Base-by-base conservation (phyloP, 202 grass and related monocot genomes). In the Panicum virgatum region DNA sequence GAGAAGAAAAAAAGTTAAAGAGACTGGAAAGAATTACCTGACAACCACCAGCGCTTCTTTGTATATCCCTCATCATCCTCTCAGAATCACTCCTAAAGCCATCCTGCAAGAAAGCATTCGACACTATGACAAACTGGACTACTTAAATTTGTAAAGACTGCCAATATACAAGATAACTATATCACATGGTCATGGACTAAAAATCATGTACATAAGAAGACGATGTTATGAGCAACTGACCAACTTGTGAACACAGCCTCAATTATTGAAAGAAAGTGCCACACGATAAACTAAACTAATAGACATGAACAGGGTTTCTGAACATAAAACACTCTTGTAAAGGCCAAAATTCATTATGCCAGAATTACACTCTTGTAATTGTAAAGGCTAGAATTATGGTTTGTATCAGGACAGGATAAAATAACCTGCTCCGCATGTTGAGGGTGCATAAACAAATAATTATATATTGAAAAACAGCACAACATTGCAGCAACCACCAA, bases 61-160 rank as follows among this genome's bases (percentile, higher is more conserved):
- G 93, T 79, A 99, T 90, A 68, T 99, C 96, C 78, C 81, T 99
- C 96, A 96, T 96, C 18, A 98, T 95, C 70, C 87, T 95, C 82
- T 96, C 92, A 39, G 96, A 98, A 82, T 98, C 96, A 83, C 85
- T 62, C 77, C 82, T 95, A 88, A 96, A 98, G n/a, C 96, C 96
- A 68, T 96, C 96, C 92, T 98, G 84, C 53, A 90, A 86, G 51
- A 84, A 86, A 23, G 14, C n/a, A 84, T 37, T 58, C 48, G 79
- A 67, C 37, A 89, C 42, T 9, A 59, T 86, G 69, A 80, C 30
- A 69, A 89, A 73, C 64, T 34, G 50, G 42, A 39, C 12, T 51
- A 3, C 9, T 62, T 25, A 25, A 73, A 44, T 63, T 69, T 80
- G 46, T 53, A 61, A 82, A 61, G 42, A 22, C 25, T 5, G 13